Evolutionary conservation across 2,329 filamentous ascomycete species (phyloP).

Genomic region (Blumeriella jaapii): DNA sequence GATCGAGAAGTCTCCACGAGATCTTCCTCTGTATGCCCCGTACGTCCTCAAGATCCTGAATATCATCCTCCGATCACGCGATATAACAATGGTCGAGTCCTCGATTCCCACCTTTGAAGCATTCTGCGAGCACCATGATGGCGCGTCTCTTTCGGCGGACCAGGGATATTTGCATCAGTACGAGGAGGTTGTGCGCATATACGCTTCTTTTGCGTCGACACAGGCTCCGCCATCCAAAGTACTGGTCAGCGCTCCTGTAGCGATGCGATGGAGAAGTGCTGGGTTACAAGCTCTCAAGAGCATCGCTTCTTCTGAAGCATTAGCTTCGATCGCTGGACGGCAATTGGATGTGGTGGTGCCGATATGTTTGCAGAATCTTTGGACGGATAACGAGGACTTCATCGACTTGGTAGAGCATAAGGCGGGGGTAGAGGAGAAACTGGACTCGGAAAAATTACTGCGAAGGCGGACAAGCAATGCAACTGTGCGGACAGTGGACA

Average conservation of each 20-base stretch:
- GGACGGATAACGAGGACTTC: conserved; percentile 60
- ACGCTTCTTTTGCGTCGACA: conserved; percentile 68
- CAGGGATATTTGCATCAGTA: conserved; percentile 74
- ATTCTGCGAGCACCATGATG: conserved; percentile 83
- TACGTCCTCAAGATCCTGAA: conserved; percentile 78
- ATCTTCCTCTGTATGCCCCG: conserved; percentile 77
- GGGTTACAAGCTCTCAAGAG: conserved; percentile 71
- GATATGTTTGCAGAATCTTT: conserved; percentile 77
- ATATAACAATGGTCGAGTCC: conserved; percentile 88
- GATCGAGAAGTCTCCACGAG: conserved; percentile 85
- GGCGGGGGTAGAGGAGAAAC: conserved; percentile 55
- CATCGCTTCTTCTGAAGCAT: conserved; percentile 66
- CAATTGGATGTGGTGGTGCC: conserved; percentile 73
- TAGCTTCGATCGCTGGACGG: conserved; percentile 62
- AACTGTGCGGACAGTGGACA: conserved; percentile 62
- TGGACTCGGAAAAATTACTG: conserved; percentile 50
- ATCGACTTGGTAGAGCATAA: conserved; percentile 57
- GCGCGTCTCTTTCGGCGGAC: conserved; percentile 73
- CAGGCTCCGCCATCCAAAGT: conserved; percentile 39
- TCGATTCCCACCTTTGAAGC: conserved; percentile 77
- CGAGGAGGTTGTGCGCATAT: conserved; percentile 67
- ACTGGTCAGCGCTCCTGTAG: conserved; percentile 56
- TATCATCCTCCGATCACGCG: conserved; percentile 70
- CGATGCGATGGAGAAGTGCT: conserved; percentile 65
- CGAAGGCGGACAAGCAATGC: conserved; percentile 67